Conservation (phyloP, 2,329 filamentous ascomycete genomes). For the Colletotrichum lupini region DNA sequence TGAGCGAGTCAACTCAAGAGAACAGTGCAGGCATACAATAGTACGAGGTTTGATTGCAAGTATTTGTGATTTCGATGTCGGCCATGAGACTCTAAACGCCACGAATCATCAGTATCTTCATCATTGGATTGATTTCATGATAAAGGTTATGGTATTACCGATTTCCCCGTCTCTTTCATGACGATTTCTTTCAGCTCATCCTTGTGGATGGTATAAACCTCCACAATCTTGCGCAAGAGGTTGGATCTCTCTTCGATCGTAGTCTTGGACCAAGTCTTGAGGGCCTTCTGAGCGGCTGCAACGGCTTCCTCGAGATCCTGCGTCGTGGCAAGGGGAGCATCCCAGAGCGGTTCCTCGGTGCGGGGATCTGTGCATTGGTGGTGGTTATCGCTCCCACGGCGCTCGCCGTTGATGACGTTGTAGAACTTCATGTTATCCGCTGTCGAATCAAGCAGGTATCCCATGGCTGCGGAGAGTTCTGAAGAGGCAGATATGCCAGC, state of each 20-base stretch:
- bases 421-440: constrained; percentile 22
- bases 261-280: constrained; percentile 58
- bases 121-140: background rate
- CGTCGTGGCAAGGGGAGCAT: constrained; percentile 55
- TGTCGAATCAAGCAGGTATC: background rate
- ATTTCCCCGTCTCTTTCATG: constrained; percentile 64
- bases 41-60: constrained; percentile 49
- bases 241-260: constrained; percentile 54
- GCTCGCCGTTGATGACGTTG: constrained; percentile 26
- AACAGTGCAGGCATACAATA: constrained; percentile 43
- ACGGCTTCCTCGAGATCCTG: constrained; percentile 59
- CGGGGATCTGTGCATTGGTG: constrained; percentile 42
- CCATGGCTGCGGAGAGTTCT: no score
- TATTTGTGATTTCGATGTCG: constrained; percentile 50
- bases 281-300: constrained; percentile 55
- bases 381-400: constrained; percentile 3
- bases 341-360: constrained; percentile 46
- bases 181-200: constrained; percentile 57
- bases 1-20: background rate
- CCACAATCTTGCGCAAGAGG: constrained; percentile 51
- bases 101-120: background rate
- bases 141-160: constrained; percentile 41
- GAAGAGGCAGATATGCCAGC: background rate
- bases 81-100: constrained; percentile 43
- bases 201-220: constrained; percentile 51